Conservation (phyloP, 495 filamentous ascomycete genomes). For the Neurospora africana region DNA sequence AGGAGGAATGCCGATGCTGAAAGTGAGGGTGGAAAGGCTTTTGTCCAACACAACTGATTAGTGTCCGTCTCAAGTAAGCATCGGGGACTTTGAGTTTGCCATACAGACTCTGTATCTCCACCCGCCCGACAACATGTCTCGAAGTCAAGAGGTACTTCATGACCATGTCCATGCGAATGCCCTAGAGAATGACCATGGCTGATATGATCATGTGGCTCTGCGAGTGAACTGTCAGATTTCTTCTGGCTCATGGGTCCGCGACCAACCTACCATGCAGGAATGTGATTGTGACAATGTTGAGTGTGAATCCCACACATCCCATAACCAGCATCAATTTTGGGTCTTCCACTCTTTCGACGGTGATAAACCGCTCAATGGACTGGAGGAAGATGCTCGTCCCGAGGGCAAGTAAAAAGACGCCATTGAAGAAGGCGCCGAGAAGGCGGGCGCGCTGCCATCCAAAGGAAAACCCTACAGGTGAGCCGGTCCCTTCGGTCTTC, state of each 20-base stretch:
- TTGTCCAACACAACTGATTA: slow-evolving; percentile 37
- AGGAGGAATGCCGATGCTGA: slow-evolving; percentile 40
- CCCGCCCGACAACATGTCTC: background rate
- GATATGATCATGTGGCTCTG: slow-evolving; percentile 27
- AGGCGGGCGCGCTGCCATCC: slow-evolving; percentile 91
- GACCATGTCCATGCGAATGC: slow-evolving; percentile 5
- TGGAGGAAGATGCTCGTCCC: slow-evolving; percentile 89
- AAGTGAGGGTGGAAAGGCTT: slow-evolving; percentile 49
- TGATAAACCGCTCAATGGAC: slow-evolving; percentile 75
- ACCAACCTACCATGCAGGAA: slow-evolving; percentile 61
- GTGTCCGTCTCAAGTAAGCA: slow-evolving; percentile 40
- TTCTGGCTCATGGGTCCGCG: background rate
- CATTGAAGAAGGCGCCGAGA: slow-evolving; percentile 88
- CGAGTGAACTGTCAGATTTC: background rate
- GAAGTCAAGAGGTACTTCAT: background rate
- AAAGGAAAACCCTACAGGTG: slow-evolving; percentile 31
- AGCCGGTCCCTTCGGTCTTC: slow-evolving; percentile 32
- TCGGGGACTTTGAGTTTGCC: background rate
- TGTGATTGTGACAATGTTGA: slow-evolving; percentile 72
- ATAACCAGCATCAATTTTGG: slow-evolving; percentile 70
- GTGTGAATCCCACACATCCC: slow-evolving; percentile 67
- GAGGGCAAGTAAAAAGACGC: slow-evolving; percentile 85
- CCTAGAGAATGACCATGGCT: slow-evolving; percentile 25
- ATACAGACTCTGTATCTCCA: background rate
- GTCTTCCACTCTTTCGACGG: slow-evolving; percentile 45